These are phyloP conservation scores for Termitomyces sp. DNA, from an alignment of 768 basidiomycete species.

Conservation along the genomic window DNA sequence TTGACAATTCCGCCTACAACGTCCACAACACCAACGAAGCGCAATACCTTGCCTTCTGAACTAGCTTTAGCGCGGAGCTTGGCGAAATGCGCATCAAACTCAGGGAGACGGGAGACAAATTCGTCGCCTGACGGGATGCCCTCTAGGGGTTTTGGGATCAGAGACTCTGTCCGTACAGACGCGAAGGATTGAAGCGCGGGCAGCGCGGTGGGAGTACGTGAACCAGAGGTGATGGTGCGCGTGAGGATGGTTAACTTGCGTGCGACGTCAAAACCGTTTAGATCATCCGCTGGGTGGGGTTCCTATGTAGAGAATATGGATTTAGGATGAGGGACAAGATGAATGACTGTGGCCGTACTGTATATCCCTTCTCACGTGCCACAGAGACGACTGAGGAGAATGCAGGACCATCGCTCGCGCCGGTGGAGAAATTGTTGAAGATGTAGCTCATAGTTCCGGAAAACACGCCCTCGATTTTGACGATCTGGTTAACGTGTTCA, in stretches of 20 bases:
- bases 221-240: conserved; percentile 52
- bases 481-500: conserved; percentile 39
- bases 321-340: background rate
- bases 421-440: conserved; percentile 91
- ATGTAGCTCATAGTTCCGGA: conserved; percentile 98
- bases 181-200: conserved; percentile 70
- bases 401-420: conserved; percentile 55
- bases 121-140: conserved; percentile 69
- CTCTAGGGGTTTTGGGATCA: conserved; percentile 75
- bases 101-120: conserved; percentile 74
- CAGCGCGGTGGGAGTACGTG: conserved; percentile 27
- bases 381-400: conserved; percentile 88
- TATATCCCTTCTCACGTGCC: conserved; percentile 92
- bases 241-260: conserved; percentile 95
- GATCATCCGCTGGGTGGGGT: conserved; percentile 95
- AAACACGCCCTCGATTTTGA: conserved; percentile 96
- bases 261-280: conserved; percentile 95
- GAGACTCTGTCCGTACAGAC: conserved; percentile 76
- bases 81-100: conserved; percentile 78
- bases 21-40: conserved; percentile 95
- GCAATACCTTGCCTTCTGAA: conserved; percentile 74
- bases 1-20: conserved; percentile 64
- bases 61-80: conserved; percentile 73
- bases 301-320: conserved; percentile 47
- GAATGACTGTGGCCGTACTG: conserved; percentile 41